phyloP scores from a whole-genome alignment of 2,329 filamentous ascomycete species.

The Myriosclerotinia duriaeana region DNA sequence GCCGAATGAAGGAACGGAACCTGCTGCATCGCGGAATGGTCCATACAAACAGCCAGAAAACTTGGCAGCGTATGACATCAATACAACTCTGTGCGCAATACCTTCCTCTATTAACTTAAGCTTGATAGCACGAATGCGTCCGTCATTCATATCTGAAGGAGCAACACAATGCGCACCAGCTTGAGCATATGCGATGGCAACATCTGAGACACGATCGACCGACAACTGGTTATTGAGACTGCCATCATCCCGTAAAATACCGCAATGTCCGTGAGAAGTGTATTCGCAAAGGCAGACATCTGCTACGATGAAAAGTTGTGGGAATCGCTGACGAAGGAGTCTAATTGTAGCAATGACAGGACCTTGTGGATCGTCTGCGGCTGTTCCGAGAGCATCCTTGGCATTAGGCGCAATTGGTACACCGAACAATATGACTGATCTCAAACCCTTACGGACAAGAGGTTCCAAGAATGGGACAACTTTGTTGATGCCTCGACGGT shows the following conservation, averaged over 20 bases:
- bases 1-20: conserved; percentile 85
- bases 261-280: conserved; percentile 96
- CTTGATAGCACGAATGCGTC: conserved; percentile 95
- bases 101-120: conserved; percentile 94
- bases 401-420: conserved; percentile 77
- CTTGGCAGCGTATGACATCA: conserved; percentile 98
- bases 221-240: conserved; percentile 90
- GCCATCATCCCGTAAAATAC: conserved; percentile 90
- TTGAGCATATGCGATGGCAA: conserved; percentile 95
- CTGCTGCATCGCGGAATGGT: conserved; percentile 94
- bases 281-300: conserved; percentile 99
- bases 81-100: conserved; percentile 82
- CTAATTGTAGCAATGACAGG: conserved; percentile 88
- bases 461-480: conserved; percentile 81
- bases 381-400: conserved; percentile 89
- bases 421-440: conserved; percentile 92
- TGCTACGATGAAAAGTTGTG: conserved; percentile 83
- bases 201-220: conserved; percentile 91
- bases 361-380: conserved; percentile 88
- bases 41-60: conserved; percentile 96
- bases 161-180: conserved; percentile 96
- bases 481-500: conserved; percentile 83
- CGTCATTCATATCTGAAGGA: conserved; percentile 98
- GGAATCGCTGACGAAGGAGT: conserved; percentile 80
- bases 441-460: conserved; percentile 83